phyloP scores from a whole-genome alignment of 495 filamentous ascomycete genomes.

The Mytilinidion resinicola region DNA sequence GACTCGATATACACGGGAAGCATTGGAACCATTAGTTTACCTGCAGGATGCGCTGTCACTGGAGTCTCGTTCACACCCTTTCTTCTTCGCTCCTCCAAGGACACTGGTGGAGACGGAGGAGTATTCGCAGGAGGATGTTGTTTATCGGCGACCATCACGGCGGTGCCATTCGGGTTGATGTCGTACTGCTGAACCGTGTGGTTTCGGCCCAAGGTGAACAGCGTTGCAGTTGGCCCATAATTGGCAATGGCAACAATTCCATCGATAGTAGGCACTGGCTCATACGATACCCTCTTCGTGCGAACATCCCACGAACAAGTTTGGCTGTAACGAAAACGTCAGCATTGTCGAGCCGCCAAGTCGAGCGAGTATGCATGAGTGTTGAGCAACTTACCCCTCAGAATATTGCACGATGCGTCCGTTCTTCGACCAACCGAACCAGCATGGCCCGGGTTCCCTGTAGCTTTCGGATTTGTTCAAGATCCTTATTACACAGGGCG shows the following conservation, averaged over 20 bases:
- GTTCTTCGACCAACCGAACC: conserved; percentile 98
- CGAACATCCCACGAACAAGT: conserved; percentile 94
- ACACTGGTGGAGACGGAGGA: conserved; percentile 71
- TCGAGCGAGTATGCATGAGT: conserved; percentile 13
- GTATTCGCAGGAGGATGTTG: conserved; percentile 71
- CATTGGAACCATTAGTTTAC: conserved; percentile 15
- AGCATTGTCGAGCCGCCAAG: conserved; percentile 15
- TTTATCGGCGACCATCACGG: conserved; percentile 71
- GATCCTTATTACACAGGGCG: conserved; percentile 78
- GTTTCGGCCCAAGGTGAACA: conserved; percentile 86
- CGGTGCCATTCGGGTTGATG: conserved; percentile 55
- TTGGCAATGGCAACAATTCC: conserved; percentile 74
- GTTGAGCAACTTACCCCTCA: conserved; percentile 63
- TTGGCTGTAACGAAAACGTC: conserved; percentile 52
- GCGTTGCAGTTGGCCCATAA: conserved; percentile 80
- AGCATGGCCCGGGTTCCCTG: conserved; percentile 72
- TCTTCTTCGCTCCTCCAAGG: conserved; percentile 52
- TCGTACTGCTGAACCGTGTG: conserved; percentile 93
- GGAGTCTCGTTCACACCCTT: conserved; percentile 35
- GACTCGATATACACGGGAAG: conserved; percentile 53
- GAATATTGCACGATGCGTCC: conserved; percentile 89
- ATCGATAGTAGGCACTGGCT: conserved; percentile 77
- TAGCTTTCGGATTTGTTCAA: conserved; percentile 68
- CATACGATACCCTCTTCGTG: conserved; percentile 89
- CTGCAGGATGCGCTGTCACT: conserved; percentile 14